Evolutionary conservation across 305 asterid species (phyloP).

Genomic region (Fraxinus ornus): DNA sequence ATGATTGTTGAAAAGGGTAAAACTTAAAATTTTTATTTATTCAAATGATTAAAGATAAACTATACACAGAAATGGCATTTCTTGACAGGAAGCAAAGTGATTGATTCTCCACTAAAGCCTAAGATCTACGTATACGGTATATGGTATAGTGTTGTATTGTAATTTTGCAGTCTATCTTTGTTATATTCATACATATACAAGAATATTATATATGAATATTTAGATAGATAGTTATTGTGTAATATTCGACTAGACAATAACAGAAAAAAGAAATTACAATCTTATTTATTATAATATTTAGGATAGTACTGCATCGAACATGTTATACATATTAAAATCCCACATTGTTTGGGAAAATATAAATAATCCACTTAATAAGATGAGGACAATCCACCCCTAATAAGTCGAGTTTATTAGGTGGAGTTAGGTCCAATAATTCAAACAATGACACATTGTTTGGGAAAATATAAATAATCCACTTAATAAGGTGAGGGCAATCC

Average conservation of each 20-base stretch:
- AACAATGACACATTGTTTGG: too few relatives aligned
- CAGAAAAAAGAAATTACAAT: background rate
- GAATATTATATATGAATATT: too few relatives aligned
- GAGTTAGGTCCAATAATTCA: too few relatives aligned
- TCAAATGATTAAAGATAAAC: background rate
- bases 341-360: too few relatives aligned
- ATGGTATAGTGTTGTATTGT: background rate
- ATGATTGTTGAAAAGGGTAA: background rate
- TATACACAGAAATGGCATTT: background rate
- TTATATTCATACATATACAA: background rate
- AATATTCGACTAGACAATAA: background rate
- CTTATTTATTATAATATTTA: background rate
- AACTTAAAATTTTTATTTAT: background rate
- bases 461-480: too few relatives aligned
- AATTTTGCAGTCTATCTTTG: background rate
- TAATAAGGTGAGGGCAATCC: too few relatives aligned
- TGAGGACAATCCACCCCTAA: too few relatives aligned
- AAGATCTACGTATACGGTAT: background rate
- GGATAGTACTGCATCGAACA: background rate
- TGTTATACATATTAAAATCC: too few relatives aligned
- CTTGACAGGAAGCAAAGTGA: slow-evolving; percentile 17
- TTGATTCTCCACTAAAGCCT: background rate
- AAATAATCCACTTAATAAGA: too few relatives aligned
- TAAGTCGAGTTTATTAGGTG: too few relatives aligned
- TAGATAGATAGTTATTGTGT: background rate